Evolutionary conservation across 164 flowering plant genomes (phyloP).

Genomic region (Stephania yunnanensis): DNA sequence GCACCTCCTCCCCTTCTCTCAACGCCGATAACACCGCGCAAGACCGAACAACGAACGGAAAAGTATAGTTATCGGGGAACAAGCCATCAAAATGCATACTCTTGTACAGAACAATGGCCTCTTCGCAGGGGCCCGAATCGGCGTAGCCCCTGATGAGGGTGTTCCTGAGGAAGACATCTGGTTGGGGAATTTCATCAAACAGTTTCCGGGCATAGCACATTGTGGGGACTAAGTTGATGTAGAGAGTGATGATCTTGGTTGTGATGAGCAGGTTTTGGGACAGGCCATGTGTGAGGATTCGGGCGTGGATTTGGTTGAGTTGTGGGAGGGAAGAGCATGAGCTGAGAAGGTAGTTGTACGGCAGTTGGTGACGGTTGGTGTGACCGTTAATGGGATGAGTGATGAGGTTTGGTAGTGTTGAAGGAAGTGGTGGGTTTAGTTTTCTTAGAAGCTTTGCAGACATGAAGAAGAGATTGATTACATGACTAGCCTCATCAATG

Average conservation of each 20-base stretch:
- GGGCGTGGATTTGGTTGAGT: slow-evolving; percentile 24
- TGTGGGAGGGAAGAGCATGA: slow-evolving; percentile 24
- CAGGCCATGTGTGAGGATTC: slow-evolving; percentile 22
- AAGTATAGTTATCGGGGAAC: slow-evolving; percentile 29
- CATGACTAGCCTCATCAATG: not conserved
- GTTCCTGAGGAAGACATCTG: slow-evolving; percentile 33
- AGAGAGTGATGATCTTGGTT: slow-evolving; percentile 22
- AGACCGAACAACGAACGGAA: slow-evolving; percentile 28
- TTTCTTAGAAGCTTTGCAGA: slow-evolving; percentile 5
- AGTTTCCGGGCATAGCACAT: slow-evolving; percentile 25
- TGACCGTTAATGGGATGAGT: not conserved
- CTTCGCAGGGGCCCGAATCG: slow-evolving; percentile 24
- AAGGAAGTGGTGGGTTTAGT: not conserved
- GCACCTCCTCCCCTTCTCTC: slow-evolving; percentile 24
- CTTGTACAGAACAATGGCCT: slow-evolving; percentile 22
- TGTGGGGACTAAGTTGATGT: not conserved
- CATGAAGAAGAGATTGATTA: not conserved
- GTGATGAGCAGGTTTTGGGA: slow-evolving; percentile 19
- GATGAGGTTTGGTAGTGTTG: not conserved
- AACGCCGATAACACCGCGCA: slow-evolving; percentile 29
- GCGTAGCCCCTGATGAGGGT: slow-evolving; percentile 32
- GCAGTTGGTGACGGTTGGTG: slow-evolving; percentile 13
- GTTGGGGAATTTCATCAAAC: slow-evolving; percentile 27
- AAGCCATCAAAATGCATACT: slow-evolving; percentile 27
- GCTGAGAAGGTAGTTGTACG: slow-evolving; percentile 23